Base-by-base conservation (phyloP, 2,329 filamentous ascomycete genomes). In the Massarina eburnea region DNA sequence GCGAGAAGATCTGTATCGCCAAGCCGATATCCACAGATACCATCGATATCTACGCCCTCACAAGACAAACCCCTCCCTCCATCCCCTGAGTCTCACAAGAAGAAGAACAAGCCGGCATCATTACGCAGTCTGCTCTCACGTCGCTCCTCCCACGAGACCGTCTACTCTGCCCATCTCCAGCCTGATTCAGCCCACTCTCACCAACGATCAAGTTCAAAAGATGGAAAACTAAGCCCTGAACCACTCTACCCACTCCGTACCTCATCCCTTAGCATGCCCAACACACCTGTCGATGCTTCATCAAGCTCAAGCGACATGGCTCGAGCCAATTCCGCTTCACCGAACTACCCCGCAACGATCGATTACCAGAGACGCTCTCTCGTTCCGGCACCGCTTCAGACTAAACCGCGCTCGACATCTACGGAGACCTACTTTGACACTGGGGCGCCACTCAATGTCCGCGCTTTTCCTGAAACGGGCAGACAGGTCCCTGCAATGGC, bases 181-280 rank as follows among this genome's bases (percentile, higher is more conserved):
- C 57, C 60, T 1, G 56, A 54, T 35, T 46, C 59, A 27, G 51
- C 41, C 30, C 46, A 41, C 12, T 39, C 48, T 9, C 56, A 53
- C 36, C 55, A 62, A 26, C 59, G 61, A 17, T 45, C 59, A 32
- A 55, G 54, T 10, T 58, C 57, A 10, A 49, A 54, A 34, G 52
- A 48, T 22, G 47, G 51, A 20, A 51, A 52, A 19, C 44, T 66
- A 32, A 58, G 41, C 39, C 50, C 62, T 26, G 57, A 65, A n/a
- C 57, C 61, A 8, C 35, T n/a, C 5, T 38, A 37, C 46, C 32
- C 48, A 52, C 22, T 52, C 21, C 55, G 62, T 32, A 50, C 50
- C 17, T 57, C 62, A 41, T 66, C 62, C 40, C 61, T 58, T 14
- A 70, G 67, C 49, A 68, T 69, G 65, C 66, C 67, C 8, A 62